Conservation (phyloP, 192 early-diverging fungal species). For the Borealophlyctis nickersoniae region DNA sequence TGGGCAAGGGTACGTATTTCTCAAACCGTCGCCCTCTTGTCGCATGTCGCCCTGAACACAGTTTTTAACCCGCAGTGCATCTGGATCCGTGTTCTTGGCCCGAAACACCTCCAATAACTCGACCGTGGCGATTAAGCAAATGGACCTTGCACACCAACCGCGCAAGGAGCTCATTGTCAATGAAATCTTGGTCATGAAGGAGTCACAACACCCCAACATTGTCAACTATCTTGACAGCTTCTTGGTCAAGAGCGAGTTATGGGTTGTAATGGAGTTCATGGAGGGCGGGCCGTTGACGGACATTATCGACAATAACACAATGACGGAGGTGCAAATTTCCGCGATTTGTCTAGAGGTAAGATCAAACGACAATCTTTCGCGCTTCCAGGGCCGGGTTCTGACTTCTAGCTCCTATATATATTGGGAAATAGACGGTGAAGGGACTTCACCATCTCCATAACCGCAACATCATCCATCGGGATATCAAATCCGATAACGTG, state of each 20-base stretch:
- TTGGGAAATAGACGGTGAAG: constrained; percentile 56
- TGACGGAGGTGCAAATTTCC: constrained; percentile 79
- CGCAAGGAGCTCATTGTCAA: constrained; percentile 64
- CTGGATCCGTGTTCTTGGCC: constrained; percentile 97
- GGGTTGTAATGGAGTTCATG: constrained; percentile 98
- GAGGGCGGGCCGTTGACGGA: constrained; percentile 97
- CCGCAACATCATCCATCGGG: constrained; percentile 75
- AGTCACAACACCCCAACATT: constrained; percentile 87
- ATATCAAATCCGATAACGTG: constrained; percentile 87
- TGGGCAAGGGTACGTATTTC: constrained; percentile 78
- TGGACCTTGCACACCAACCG: constrained; percentile 56
- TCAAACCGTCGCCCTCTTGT: too few species aligned
- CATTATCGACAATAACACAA: constrained; percentile 88
- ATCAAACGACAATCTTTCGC: too few species aligned
- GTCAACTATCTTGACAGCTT: constrained; percentile 95
- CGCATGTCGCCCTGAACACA: too few species aligned
- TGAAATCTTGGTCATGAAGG: constrained; percentile 86
- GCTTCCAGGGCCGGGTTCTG: neutral
- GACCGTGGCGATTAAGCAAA: constrained; percentile 63
- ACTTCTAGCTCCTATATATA: neutral
- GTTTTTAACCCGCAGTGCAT: constrained; percentile 69
- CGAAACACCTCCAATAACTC: constrained; percentile 45
- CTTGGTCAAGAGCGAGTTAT: constrained; percentile 84
- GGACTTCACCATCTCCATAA: constrained; percentile 73
- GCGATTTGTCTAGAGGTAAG: constrained; percentile 67